These are phyloP conservation scores for Hyphopichia wangnamkhiaoensis DNA, from an alignment of 1,139 yeast genomes.

Conservation along the genomic window DNA sequence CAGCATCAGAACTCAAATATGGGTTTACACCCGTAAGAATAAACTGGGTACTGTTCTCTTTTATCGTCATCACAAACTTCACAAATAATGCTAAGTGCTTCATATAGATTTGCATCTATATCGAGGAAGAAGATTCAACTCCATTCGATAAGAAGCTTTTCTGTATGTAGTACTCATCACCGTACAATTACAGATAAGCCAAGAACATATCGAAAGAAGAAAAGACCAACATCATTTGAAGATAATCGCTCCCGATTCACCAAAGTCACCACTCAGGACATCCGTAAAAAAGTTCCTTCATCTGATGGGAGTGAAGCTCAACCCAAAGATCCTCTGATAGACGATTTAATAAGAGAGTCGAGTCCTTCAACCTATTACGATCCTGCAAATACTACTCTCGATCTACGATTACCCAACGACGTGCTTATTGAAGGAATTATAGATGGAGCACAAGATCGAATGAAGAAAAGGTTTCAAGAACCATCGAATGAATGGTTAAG, in stretches of 20 bases:
- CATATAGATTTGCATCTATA: neutral
- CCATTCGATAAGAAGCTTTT: too few relatives aligned
- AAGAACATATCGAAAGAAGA: neutral
- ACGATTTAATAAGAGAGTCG: neutral
- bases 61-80: neutral
- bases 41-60: too few relatives aligned
- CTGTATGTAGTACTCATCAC: too few relatives aligned
- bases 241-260: neutral
- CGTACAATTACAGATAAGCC: too few relatives aligned
- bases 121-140: too few relatives aligned
- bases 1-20: neutral
- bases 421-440: conserved; percentile 16
- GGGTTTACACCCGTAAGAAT: too few relatives aligned
- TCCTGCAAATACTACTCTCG: conserved; percentile 12
- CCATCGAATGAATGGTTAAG: conserved; percentile 25
- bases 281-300: neutral
- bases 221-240: too few relatives aligned
- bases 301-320: neutral
- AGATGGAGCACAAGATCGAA: conserved; percentile 15
- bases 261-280: neutral
- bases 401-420: conserved; percentile 10
- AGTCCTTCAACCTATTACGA: conserved; percentile 8
- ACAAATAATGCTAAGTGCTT: neutral
- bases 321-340: neutral
- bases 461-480: conserved; percentile 16